These are phyloP conservation scores for Micractinium sp. DNA, from an alignment of 139 green algal species.

Conservation along the genomic window DNA sequence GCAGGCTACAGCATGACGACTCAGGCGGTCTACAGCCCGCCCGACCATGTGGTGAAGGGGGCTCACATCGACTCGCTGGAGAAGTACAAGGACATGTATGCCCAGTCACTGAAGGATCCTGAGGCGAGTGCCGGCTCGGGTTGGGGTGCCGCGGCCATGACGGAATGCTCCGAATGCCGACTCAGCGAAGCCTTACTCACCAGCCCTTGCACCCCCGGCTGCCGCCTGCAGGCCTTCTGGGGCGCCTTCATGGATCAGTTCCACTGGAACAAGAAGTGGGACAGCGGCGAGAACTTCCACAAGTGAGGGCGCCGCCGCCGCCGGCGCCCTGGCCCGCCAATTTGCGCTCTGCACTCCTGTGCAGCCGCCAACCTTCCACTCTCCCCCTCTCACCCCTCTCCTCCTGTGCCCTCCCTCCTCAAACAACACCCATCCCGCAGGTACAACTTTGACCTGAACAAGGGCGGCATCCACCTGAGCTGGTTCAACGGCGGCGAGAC, in stretches of 20 bases:
- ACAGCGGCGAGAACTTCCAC: constrained; percentile 45
- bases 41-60: constrained; percentile 14
- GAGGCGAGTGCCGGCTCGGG: constrained; percentile 40
- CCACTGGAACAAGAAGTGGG: constrained; percentile 89
- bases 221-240: constrained; percentile 82
- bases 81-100: constrained; percentile 90
- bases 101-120: constrained; percentile 84
- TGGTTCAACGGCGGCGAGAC: constrained; percentile 81
- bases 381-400: background rate
- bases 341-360: background rate
- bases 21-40: constrained; percentile 4
- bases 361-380: background rate
- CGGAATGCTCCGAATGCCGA: background rate
- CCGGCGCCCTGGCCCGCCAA: background rate
- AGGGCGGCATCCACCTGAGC: constrained; percentile 66
- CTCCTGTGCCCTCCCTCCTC: no score
- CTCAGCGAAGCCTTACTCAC: background rate
- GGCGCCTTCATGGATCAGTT: constrained; percentile 84
- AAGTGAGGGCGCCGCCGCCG: constrained; percentile 4
- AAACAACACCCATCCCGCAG: background rate
- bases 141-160: background rate
- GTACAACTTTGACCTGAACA: constrained; percentile 73
- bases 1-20: background rate
- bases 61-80: constrained; percentile 36
- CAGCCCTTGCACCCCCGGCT: background rate